Conservation (phyloP, 495 filamentous ascomycete species). For the Tirmania nivea region DNA sequence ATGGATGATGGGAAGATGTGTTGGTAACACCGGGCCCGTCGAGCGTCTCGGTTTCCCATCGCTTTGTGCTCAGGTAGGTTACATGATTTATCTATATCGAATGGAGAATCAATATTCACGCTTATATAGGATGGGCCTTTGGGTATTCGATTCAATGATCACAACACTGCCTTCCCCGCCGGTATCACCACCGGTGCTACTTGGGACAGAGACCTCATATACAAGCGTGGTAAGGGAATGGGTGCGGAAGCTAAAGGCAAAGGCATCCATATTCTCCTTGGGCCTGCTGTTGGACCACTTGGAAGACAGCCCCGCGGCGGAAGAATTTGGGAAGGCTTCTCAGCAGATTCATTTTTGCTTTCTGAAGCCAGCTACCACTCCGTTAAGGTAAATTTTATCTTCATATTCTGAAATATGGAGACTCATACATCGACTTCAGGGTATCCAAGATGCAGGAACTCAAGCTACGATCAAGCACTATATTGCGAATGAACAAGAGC, state of each 20-base stretch:
- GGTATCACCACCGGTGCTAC: slow-evolving; percentile 35
- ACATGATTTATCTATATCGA: background rate
- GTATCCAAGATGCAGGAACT: slow-evolving; percentile 52
- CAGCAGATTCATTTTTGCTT: slow-evolving; percentile 49
- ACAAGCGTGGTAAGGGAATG: slow-evolving; percentile 41
- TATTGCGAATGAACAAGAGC: slow-evolving; percentile 55
- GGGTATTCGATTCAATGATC: slow-evolving; percentile 27
- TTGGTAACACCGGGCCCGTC: slow-evolving; percentile 36
- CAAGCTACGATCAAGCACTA: slow-evolving; percentile 55
- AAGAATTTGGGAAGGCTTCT: slow-evolving; percentile 60
- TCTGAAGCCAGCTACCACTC: slow-evolving; percentile 38
- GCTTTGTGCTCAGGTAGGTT: slow-evolving; percentile 32
- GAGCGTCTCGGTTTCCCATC: slow-evolving; percentile 9
- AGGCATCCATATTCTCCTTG: slow-evolving; percentile 48
- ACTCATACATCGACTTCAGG: slow-evolving; percentile 10
- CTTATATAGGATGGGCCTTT: slow-evolving; percentile 23
- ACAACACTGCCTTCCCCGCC: slow-evolving; percentile 33
- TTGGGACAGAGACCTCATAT: slow-evolving; percentile 40
- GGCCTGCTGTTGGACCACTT: slow-evolving; percentile 43
- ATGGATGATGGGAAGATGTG: slow-evolving; percentile 34
- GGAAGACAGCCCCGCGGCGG: slow-evolving; percentile 48
- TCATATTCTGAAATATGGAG: background rate
- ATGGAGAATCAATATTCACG: background rate
- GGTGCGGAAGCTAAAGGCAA: slow-evolving; percentile 52
- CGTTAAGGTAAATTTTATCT: slow-evolving; percentile 24